A percentile compares a stretch with the other conserved stretches of the same genome.
Evolutionary conservation across 805 yeast species (phyloP).

Genomic region (Candida manassasensis): DNA sequence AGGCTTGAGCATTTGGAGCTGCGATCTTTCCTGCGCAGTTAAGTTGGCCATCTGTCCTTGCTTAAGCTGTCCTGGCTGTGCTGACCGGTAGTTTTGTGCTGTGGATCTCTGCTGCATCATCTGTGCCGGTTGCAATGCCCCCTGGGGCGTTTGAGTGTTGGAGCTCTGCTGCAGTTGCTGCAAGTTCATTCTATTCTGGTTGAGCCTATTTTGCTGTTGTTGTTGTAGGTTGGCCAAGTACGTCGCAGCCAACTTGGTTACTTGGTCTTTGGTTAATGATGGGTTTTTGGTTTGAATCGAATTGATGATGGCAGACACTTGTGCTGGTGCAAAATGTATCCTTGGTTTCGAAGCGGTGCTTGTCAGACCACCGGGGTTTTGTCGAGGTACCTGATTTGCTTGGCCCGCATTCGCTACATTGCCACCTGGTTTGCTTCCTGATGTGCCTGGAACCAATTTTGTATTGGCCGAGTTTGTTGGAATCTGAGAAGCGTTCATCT

Average conservation of each 20-base stretch:
- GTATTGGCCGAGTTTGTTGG: neutral
- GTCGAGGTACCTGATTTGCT: conserved; percentile 3
- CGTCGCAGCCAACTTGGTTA: conserved; percentile 60
- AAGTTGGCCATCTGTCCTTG: conserved; percentile 30
- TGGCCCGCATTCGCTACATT: conserved; percentile 3
- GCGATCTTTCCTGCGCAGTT: conserved; percentile 41
- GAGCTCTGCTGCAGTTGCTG: conserved; percentile 18
- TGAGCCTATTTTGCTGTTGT: conserved; percentile 38
- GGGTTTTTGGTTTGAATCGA: conserved; percentile 67
- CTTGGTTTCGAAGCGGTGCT: conserved; percentile 21
- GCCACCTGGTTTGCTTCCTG: neutral
- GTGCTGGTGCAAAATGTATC: conserved; percentile 52
- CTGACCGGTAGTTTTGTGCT: conserved; percentile 6
- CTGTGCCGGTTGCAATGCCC: conserved; percentile 6
- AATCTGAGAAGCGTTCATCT: conserved; percentile 11
- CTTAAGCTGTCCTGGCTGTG: conserved; percentile 6
- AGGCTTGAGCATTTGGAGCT: conserved; percentile 37
- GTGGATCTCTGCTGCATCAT: conserved; percentile 6
- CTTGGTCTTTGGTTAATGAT: conserved; percentile 56
- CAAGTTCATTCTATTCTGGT: conserved; percentile 22
- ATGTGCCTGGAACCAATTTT: conserved; percentile 1
- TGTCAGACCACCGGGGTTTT: conserved; percentile 13
- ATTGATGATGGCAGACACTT: conserved; percentile 59
- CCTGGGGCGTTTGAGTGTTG: conserved; percentile 14
- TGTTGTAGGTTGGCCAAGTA: conserved; percentile 56